phyloP scores from a whole-genome alignment of 75 land plant genomes.

The Cunninghamia lanceolata region DNA sequence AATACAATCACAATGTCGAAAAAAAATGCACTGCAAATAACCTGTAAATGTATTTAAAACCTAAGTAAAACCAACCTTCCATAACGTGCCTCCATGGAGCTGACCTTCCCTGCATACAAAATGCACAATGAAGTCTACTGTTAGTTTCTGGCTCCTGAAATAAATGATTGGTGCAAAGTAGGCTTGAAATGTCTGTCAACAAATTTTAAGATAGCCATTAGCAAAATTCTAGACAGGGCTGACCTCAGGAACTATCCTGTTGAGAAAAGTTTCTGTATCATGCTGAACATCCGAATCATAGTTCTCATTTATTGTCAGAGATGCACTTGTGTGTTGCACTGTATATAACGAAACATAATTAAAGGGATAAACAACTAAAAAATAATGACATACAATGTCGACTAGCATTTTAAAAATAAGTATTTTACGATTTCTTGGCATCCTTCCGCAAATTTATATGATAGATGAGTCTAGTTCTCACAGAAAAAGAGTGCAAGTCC shows the following conservation, averaged over 20 bases:
- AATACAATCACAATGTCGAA: neutral
- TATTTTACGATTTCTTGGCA: neutral
- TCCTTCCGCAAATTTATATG: neutral
- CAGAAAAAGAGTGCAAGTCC: conserved; percentile 95
- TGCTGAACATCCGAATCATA: conserved; percentile 93
- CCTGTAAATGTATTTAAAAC: neutral
- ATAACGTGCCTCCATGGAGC: conserved; percentile 98
- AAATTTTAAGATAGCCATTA: neutral
- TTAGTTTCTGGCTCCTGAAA: neutral
- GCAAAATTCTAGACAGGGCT: neutral
- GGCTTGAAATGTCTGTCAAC: neutral
- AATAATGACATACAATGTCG: neutral
- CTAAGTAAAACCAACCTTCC: conserved; percentile 59
- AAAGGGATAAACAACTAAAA: neutral
- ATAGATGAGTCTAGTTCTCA: conserved; percentile 30
- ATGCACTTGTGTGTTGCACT: conserved; percentile 99
- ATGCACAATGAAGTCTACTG: neutral
- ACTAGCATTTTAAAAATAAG: neutral
- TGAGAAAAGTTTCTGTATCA: conserved; percentile 94
- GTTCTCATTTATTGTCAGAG: conserved; percentile 96
- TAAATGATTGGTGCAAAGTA: neutral
- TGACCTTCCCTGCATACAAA: conserved; percentile 64
- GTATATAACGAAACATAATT: neutral
- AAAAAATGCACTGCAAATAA: neutral
- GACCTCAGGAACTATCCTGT: conserved; percentile 94